Conservation (phyloP, 768 basidiomycete genomes). For the Pleurotus ostreatus region DNA sequence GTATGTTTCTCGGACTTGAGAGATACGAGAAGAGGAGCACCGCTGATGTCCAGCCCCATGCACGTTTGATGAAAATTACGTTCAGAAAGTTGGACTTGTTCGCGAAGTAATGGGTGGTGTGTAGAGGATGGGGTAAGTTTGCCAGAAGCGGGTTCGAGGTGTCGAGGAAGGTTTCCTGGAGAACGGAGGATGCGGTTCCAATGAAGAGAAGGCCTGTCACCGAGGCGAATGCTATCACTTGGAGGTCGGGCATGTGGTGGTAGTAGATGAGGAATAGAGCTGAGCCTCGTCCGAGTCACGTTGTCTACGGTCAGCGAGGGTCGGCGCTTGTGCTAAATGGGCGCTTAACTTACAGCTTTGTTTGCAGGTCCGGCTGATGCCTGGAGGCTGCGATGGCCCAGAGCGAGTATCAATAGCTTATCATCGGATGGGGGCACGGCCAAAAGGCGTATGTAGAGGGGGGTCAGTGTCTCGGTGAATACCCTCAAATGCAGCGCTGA, state of each 20-base stretch:
- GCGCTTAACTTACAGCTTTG: constrained; percentile 1
- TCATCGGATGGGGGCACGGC: too few species aligned
- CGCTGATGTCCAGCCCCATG: constrained; percentile 87
- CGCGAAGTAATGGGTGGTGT: constrained; percentile 68
- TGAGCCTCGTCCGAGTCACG: too few species aligned
- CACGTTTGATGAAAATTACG: constrained; percentile 80
- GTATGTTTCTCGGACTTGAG: constrained; percentile 46
- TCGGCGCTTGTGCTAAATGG: neutral
- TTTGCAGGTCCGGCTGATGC: too few species aligned
- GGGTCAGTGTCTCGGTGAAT: too few species aligned
- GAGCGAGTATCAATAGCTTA: too few species aligned
- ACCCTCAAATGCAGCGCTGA: too few species aligned
- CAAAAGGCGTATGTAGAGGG: too few species aligned
- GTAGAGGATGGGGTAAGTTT: constrained; percentile 64
- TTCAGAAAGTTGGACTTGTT: constrained; percentile 80
- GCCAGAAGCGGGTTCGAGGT: constrained; percentile 77
- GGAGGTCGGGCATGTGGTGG: constrained; percentile 19
- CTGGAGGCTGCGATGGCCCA: too few species aligned
- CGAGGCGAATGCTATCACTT: constrained; percentile 29
- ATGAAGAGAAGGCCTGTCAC: constrained; percentile 45
- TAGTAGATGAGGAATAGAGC: too few species aligned
- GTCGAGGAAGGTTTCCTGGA: constrained; percentile 71
- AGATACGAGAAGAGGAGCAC: constrained; percentile 57
- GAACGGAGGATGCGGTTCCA: constrained; percentile 65
- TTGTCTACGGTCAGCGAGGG: too few species aligned